Base-by-base conservation (phyloP, 768 basidiomycete species). In the Xanthoconium stramineum region DNA sequence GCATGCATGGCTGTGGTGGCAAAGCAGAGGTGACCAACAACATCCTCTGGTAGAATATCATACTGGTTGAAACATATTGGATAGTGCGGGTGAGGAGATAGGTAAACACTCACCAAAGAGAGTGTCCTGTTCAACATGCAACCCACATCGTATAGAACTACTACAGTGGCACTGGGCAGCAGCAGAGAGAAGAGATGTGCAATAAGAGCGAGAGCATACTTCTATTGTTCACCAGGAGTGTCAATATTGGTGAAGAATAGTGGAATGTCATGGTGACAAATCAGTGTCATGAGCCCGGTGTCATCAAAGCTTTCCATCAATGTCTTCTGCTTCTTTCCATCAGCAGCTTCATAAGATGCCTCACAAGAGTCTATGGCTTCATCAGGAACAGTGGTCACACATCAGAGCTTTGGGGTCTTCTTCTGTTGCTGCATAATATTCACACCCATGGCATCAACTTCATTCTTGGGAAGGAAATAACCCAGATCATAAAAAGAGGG, bases 281-380 rank as follows among this genome's bases (percentile, higher is more conserved):
- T 24, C 24, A 24, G 24, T 4, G 24, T 4, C 24, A 24, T 24
- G 24, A 24, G 24, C 24, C 24, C 24, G 24, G 24, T 24, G 24
- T 24, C 24, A 4, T 24, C 24, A 4, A 24, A 24, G 24, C 24
- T 24, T 24, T 24, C 24, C 24, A 24, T 24, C 24, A 4, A 24
- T 24, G 24, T 24, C 24, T 24, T 24, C 24, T 24, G 24, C 24
- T 24, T 24, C 24, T 24, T 24, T 24, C 24, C 24, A 24, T 24
- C 24, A 24, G 24, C 24, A 24, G 39, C 57, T 28, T 57, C 30
- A 6, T 57, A 54, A 3, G 69, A 65, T 3, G 56, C n/a, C 50
- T 77, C 45, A 28, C 77, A 78, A 3, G 64, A 60, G 30, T 78
- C 70, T 2, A 78, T 46, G 0, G 72, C 73, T 5, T 64, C 63